Evolutionary conservation across 768 basidiomycete genomes (phyloP).

Genomic region (Hysterangium stoloniferum): DNA sequence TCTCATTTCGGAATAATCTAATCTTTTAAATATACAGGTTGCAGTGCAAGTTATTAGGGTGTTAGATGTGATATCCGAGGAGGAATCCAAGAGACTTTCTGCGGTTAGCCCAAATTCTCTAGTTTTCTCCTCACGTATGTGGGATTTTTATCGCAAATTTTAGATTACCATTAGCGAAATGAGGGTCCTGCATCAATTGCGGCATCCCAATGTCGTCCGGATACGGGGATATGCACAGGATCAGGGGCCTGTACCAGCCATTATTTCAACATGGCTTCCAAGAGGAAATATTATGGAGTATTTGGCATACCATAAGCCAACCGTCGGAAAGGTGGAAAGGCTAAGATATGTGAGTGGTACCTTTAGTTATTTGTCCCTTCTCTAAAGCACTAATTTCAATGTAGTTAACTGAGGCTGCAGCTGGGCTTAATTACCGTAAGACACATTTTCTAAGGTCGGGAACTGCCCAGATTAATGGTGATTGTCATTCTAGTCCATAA

Average conservation of each 20-base stretch:
- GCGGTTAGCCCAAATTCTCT: background rate
- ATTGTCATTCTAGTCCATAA: slow-evolving; percentile 2
- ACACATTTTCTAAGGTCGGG: background rate
- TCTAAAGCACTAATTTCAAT: background rate
- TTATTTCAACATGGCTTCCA: slow-evolving; percentile 6
- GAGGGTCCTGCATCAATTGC: slow-evolving; percentile 6
- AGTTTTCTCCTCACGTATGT: too few species aligned
- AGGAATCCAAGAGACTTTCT: background rate
- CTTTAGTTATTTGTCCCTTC: background rate
- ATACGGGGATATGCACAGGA: slow-evolving; percentile 3
- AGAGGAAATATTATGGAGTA: slow-evolving; percentile 2
- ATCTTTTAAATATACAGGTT: background rate
- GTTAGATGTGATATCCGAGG: background rate
- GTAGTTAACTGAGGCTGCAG: slow-evolving; percentile 6
- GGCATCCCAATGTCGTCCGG: slow-evolving; percentile 9
- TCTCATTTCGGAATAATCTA: background rate
- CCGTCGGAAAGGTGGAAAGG: background rate
- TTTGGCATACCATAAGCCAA: background rate
- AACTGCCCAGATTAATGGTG: background rate
- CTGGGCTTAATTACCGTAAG: slow-evolving; percentile 6
- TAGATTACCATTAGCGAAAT: slow-evolving; percentile 1
- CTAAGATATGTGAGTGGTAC: slow-evolving; percentile 3
- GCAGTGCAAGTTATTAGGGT: slow-evolving; percentile 7
- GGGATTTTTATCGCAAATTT: too few species aligned
- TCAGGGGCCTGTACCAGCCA: slow-evolving; percentile 3